Evolutionary conservation across 352 stramenopile species (phyloP), one percentile per base, ranked within the genome.

Genomic region (Phytopythium aichiense): DNA sequence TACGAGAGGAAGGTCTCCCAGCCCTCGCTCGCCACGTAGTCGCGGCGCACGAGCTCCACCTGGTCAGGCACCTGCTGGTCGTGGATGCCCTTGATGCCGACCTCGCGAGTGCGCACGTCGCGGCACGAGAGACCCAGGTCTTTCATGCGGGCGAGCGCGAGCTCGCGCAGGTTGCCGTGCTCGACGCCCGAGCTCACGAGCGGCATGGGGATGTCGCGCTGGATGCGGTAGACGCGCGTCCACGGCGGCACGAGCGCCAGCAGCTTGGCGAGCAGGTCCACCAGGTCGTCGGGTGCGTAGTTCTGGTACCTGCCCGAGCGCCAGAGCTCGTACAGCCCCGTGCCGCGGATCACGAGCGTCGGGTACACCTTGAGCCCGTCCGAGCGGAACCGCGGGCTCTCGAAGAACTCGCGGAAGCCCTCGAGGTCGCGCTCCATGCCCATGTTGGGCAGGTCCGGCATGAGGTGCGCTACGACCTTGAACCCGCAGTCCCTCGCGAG

Each of bases 391-490:
- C 73, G 49, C 1, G 95, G 94, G 76, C 98, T 98, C 68, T 98
- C 94, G 83, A 99, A 98, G 71, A 97, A 98, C 74, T 99, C 96
- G 42, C 81, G 77, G 73, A 98, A 98, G n/a, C 96, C 95, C 46
- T 94, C 78, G 25, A 98, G 73, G 73, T 99, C 96, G 8, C 96
- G 78, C 67, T 99, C 96, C 70, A 97, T 95, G n/a, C 81, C 96
- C 82, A 97, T 98, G 77, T 98, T 98, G 9, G 96, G 96, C 54
- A 99, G 69, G 72, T 99, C 96, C 0, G 96, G 96, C 96, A 99
- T 99, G 89, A 99, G 97, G 74, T 99, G 96, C 13, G 89, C 97
- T 7, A 99, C 95, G 37, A 99, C 96, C 80, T 99, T 99, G 82
- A 98, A 99, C 0, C 96, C 96, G 61, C 92, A 98, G 76, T 99